phyloP scores from a whole-genome alignment of 805 yeast species.

The Wickerhamiella galacta region DNA sequence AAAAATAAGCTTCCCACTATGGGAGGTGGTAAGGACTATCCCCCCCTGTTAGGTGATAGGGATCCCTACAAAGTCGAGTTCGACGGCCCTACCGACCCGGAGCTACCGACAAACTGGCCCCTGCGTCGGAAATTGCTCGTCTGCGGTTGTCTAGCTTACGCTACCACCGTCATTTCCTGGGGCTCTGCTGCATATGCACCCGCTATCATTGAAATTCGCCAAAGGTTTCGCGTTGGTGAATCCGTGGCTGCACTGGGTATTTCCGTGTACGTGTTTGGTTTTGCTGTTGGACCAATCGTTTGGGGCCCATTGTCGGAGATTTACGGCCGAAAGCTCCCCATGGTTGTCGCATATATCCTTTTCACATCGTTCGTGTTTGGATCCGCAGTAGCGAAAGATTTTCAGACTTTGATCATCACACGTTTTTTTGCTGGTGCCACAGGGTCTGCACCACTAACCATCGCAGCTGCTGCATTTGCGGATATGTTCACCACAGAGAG shows the following conservation, averaged over 20 bases:
- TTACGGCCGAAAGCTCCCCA: conserved; percentile 34
- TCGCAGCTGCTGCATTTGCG: conserved; percentile 66
- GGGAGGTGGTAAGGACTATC: conserved; percentile 6
- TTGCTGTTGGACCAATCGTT: conserved; percentile 79
- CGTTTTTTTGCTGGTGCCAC: conserved; percentile 61
- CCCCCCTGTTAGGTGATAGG: conserved; percentile 4
- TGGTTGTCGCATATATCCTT: conserved; percentile 34
- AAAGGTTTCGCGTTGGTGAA: conserved; percentile 39
- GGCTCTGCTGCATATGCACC: conserved; percentile 5
- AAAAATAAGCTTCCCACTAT: conserved; percentile 1
- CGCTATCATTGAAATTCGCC: conserved; percentile 33
- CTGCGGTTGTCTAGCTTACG: conserved; percentile 1
- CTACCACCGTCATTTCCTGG: conserved; percentile 9
- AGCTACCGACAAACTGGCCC: conserved; percentile 5
- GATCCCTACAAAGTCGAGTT: conserved; percentile 7
- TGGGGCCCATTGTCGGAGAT: conserved; percentile 49
- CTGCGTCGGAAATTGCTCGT: neutral
- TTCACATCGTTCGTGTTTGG: conserved; percentile 45
- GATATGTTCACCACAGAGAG: conserved; percentile 47
- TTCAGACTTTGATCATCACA: conserved; percentile 57
- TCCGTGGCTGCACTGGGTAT: conserved; percentile 64
- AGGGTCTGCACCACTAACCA: conserved; percentile 70
- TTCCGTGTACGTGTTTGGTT: conserved; percentile 76
- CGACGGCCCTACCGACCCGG: conserved; percentile 5
- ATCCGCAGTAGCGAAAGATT: conserved; percentile 50